Evolutionary conservation across 257 asterid species (phyloP).

Genomic region (Forsythia viridissima): DNA sequence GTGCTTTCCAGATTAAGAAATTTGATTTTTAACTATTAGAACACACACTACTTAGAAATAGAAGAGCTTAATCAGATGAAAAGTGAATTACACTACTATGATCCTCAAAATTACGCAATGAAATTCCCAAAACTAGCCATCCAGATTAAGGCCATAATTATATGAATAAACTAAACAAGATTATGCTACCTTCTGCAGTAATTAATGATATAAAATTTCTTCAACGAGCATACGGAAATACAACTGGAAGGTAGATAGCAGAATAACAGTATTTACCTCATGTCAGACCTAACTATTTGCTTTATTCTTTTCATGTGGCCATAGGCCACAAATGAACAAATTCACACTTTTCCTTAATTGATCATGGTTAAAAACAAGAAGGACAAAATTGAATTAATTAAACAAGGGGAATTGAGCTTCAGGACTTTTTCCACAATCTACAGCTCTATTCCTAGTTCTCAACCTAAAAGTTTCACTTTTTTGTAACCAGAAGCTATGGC

Average conservation of each 20-base stretch:
- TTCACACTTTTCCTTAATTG: background rate
- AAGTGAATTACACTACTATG: background rate
- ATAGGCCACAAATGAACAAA: background rate
- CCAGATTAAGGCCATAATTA: background rate
- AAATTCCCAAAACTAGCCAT: background rate
- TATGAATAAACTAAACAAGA: background rate
- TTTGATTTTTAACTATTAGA: background rate
- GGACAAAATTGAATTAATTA: background rate
- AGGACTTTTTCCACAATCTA: background rate
- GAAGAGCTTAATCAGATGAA: background rate
- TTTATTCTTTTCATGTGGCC: background rate
- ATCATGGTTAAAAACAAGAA: background rate
- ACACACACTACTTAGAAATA: background rate
- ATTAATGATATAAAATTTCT: background rate
- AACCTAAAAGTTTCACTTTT: background rate
- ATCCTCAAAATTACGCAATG: background rate
- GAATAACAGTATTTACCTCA: background rate
- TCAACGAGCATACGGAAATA: background rate
- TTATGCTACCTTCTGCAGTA: background rate
- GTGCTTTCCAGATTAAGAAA: background rate
- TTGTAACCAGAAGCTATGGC: background rate
- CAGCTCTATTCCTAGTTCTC: background rate
- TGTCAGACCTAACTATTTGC: background rate
- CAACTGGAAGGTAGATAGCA: background rate
- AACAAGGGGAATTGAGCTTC: background rate